Base-by-base conservation (phyloP, 805 yeast species). In the Tetrapisispora pingtungensis region DNA sequence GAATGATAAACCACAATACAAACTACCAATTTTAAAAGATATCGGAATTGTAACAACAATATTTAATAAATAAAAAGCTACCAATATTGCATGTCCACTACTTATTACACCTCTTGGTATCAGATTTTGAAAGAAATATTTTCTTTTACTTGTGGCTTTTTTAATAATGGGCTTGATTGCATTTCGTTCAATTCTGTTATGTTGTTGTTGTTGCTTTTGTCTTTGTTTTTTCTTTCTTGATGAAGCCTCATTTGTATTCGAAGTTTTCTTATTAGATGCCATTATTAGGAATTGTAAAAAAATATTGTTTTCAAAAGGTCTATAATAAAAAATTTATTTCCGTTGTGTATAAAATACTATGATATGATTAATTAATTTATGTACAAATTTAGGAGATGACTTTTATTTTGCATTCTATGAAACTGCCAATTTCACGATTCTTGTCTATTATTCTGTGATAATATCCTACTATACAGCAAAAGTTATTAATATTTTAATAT, bases 1-100 rank as follows among this genome's bases (percentile, higher is more conserved):
- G 61, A 80, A 93, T 17, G 94, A 78, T 47, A 93, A 68, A 1
- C 98, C 98, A 64, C 97, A 90, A 45, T 78, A 73, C 17, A 81
- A 73, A 1, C 97, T 97, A 10, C 97, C 97, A 33, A 87, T 82
- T 57, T 90, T 96, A 64, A 93, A 93, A 20, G 97, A 84, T 49
- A 93, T 73, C 4, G 97, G 97, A 7, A 93, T 83, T 2, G 96
- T 83, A 27, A 89, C 69, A 26, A 88, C 74, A 12, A 86, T 78
- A 41, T 85, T 74, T 6, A 75, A 61, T 43, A 87, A 68, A 56
- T 88, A 87, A 27, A 83, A 62, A 1, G 77, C 64, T 0, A 84
- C 77, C 46, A 78, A 66, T 14, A 73, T 41, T 30, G 57, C 55
- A 34, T 66, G 56, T 17, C 55, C 44, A 41, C 59, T 52, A 46